Conservation (phyloP, 2,329 filamentous ascomycete genomes). For the Beauveria rudraprayagi region DNA sequence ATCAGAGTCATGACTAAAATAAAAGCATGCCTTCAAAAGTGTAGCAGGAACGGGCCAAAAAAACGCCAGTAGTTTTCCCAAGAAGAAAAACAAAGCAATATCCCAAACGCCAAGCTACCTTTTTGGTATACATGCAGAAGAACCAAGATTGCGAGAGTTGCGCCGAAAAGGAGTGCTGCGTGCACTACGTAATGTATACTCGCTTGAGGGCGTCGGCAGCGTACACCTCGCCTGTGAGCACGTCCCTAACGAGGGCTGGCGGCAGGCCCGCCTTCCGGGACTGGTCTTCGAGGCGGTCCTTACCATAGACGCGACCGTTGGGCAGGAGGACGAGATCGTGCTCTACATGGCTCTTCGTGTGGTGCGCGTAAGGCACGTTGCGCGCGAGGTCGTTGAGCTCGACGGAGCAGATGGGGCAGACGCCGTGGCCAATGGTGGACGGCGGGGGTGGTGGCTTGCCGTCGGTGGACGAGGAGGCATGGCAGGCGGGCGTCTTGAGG, state of each 20-base stretch:
- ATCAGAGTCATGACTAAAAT: too few species aligned
- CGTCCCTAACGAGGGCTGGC: constrained; percentile 63
- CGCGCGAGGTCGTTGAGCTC: constrained; percentile 88
- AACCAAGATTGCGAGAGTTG: background rate
- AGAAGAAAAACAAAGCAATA: too few species aligned
- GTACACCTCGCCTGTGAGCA: constrained; percentile 65
- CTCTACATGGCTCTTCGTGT: constrained; percentile 89
- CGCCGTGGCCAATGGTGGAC: constrained; percentile 54
- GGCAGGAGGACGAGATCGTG: constrained; percentile 79
- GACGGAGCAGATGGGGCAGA: constrained; percentile 93
- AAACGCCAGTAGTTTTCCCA: too few species aligned
- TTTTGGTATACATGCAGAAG: background rate
- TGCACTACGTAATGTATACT: constrained; percentile 66
- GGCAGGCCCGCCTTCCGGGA: constrained; percentile 70
- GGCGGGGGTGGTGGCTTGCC: background rate
- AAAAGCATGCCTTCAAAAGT: too few species aligned
- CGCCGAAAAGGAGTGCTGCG: background rate
- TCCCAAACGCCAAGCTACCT: background rate
- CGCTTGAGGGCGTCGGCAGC: constrained; percentile 61
- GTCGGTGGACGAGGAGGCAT: constrained; percentile 49
- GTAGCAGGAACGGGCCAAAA: too few species aligned
- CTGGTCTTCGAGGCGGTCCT: constrained; percentile 63
- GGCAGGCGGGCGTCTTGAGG: constrained; percentile 90
- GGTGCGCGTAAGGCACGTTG: constrained; percentile 87
- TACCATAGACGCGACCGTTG: constrained; percentile 79